Evolutionary conservation across 208 protist genomes (phyloP), one percentile per base, ranked within the genome.

Genomic region (Phytomonas francai): DNA sequence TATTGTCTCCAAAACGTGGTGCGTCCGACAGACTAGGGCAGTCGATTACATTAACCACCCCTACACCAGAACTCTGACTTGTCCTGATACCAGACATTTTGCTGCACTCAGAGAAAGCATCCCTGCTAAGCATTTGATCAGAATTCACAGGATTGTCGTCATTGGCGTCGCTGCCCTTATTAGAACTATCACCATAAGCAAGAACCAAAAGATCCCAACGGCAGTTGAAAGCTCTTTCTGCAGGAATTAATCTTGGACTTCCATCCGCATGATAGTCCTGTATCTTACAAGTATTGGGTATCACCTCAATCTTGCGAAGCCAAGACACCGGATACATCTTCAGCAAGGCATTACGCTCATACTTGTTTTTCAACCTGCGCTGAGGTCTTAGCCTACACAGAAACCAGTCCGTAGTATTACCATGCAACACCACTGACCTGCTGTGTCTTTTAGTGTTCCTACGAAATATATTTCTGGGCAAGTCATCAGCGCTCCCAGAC

Each of bases 231-330:
- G 32, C 32, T 1, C 19, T 39, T 36, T 62, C 27, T 5, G 59
- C 7, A 0, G 16, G 59, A 36, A 62, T 36, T 39, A 36, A 32
- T 32, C 59, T 32, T 36, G 59, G 59, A 25, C 32, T 62, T 32
- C 59, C 67, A 19, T 36, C 33, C 25, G 34, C 34, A 32, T 65
- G 59, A n/a, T 54, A 42, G 27, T 33, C 33, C 27, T 5, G 8
- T 30, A 29, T 27, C 9, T 49, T 49, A 31, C 58, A 49, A 30
- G 19, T 39, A 9, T 33, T 31, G 29, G 56, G 51, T 22, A 63
- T 31, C 16, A 71, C 67, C 9, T 61, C 67, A 34, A 71, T 63
- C 28, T 54, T 34, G n/a, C 51, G 56, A 45, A 71, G 67, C 67
- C 29, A 58, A 30, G 45, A 49, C 30, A 71, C 33, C 4, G 67